These are phyloP conservation scores for Fraxinus ornus DNA, from an alignment of 305 asterid species.

Conservation along the genomic window DNA sequence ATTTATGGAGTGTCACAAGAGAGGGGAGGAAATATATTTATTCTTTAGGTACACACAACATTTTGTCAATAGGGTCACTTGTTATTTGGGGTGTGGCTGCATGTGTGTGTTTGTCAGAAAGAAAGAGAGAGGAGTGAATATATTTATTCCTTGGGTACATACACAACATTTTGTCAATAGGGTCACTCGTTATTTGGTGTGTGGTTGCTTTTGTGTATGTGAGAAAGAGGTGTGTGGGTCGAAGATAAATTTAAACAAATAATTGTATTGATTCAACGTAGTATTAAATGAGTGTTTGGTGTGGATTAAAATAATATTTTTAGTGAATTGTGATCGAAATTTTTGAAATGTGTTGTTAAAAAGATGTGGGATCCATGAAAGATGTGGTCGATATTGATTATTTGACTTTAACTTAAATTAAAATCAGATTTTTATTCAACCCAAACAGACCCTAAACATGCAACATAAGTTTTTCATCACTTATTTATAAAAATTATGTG, in stretches of 20 bases:
- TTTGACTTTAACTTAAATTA: too few relatives aligned
- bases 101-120: not conserved
- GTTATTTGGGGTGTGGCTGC: conserved; percentile 16
- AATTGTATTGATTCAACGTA: not conserved
- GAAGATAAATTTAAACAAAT: not conserved
- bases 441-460: too few relatives aligned
- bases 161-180: conserved; percentile 32
- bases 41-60: conserved; percentile 29
- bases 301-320: too few relatives aligned
- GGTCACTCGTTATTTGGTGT: conserved; percentile 22
- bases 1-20: conserved; percentile 51
- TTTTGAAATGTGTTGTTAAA: too few relatives aligned
- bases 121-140: conserved; percentile 12
- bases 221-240: not conserved
- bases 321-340: too few relatives aligned
- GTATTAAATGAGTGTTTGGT: too few relatives aligned
- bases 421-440: too few relatives aligned
- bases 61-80: conserved; percentile 31
- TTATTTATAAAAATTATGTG: not conserved
- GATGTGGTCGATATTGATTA: too few relatives aligned
- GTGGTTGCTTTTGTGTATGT: not conserved
- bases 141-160: conserved; percentile 29
- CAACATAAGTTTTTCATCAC: not conserved
- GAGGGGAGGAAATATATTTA: conserved; percentile 27
- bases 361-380: too few relatives aligned